These are phyloP conservation scores for Luffa acutangula DNA, from an alignment of 306 rosid genomes.

Conservation along the genomic window DNA sequence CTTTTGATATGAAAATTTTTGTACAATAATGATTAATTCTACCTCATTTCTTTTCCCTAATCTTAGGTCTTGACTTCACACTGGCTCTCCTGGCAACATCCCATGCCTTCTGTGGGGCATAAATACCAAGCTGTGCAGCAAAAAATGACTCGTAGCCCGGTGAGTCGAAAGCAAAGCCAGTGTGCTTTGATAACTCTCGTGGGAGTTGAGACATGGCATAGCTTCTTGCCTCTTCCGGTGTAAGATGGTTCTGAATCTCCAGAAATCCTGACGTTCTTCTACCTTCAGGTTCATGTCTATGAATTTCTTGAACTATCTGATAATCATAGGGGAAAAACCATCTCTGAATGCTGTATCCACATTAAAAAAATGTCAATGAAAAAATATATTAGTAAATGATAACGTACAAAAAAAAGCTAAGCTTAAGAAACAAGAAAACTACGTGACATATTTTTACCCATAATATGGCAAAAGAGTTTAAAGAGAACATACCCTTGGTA, in stretches of 20 bases:
- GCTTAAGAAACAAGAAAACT: not conserved
- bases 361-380: not conserved
- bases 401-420: not conserved
- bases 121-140: slow-evolving; percentile 66
- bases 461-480: not conserved
- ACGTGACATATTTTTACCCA: not conserved
- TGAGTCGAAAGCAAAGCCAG: slow-evolving; percentile 93
- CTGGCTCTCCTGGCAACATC: slow-evolving; percentile 98
- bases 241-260: slow-evolving; percentile 51
- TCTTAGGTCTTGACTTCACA: slow-evolving; percentile 45
- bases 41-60: slow-evolving; percentile 32
- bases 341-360: slow-evolving; percentile 63
- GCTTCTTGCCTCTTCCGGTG: slow-evolving; percentile 72
- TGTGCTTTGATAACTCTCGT: slow-evolving; percentile 63
- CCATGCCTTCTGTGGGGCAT: slow-evolving; percentile 89
- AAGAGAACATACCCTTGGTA: slow-evolving; percentile 65
- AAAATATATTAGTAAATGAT: not conserved
- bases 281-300: slow-evolving; percentile 60
- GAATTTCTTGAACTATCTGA: slow-evolving; percentile 85
- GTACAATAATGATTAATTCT: slow-evolving; percentile 33
- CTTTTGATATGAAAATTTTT: slow-evolving; percentile 15
- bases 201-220: slow-evolving; percentile 78
- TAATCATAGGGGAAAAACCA: slow-evolving; percentile 95
- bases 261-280: slow-evolving; percentile 42
- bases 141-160: slow-evolving; percentile 93